Conservation (phyloP, 1,284 basidiomycete genomes). For the Ustilago crameri region DNA sequence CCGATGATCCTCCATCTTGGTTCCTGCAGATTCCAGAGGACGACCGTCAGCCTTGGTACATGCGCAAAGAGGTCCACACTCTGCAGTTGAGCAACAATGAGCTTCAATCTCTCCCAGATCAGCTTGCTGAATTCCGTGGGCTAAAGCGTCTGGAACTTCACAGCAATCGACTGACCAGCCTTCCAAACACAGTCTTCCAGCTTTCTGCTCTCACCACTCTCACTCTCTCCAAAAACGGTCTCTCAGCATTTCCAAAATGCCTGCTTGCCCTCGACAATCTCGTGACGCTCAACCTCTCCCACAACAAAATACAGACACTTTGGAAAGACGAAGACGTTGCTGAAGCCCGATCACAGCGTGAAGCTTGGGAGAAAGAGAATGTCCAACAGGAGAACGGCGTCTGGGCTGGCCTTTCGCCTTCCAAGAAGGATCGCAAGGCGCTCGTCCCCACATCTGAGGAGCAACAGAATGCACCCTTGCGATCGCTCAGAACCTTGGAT, state of each 20-base stretch:
- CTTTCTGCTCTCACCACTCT: slow-evolving; percentile 54
- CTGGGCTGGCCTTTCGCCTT: slow-evolving; percentile 51
- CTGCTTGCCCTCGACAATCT: slow-evolving; percentile 56
- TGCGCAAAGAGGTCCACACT: slow-evolving; percentile 48
- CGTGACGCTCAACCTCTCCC: slow-evolving; percentile 57
- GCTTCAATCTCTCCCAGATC: slow-evolving; percentile 42
- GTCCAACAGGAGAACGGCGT: slow-evolving; percentile 47
- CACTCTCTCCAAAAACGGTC: slow-evolving; percentile 54
- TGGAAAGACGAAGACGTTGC: slow-evolving; percentile 45
- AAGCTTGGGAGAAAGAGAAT: slow-evolving; percentile 46
- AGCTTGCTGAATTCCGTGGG: slow-evolving; percentile 48
- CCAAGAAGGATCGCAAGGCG: slow-evolving; percentile 39
- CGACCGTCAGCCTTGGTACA: slow-evolving; percentile 54
- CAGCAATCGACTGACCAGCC: slow-evolving; percentile 49
- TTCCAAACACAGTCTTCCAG: slow-evolving; percentile 48
- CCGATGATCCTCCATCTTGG: slow-evolving; percentile 54
- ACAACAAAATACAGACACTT: slow-evolving; percentile 56
- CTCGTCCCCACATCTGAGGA: slow-evolving; percentile 1
- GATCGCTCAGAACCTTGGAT: slow-evolving; percentile 45
- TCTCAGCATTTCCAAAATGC: slow-evolving; percentile 47
- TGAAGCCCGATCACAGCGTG: slow-evolving; percentile 28
- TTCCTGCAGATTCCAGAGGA: slow-evolving; percentile 49
- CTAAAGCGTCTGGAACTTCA: slow-evolving; percentile 59
- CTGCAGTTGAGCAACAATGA: slow-evolving; percentile 56
- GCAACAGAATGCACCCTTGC: slow-evolving; percentile 31